Base-by-base conservation (phyloP, 306 rosid species). In the Quercus engelmannii region DNA sequence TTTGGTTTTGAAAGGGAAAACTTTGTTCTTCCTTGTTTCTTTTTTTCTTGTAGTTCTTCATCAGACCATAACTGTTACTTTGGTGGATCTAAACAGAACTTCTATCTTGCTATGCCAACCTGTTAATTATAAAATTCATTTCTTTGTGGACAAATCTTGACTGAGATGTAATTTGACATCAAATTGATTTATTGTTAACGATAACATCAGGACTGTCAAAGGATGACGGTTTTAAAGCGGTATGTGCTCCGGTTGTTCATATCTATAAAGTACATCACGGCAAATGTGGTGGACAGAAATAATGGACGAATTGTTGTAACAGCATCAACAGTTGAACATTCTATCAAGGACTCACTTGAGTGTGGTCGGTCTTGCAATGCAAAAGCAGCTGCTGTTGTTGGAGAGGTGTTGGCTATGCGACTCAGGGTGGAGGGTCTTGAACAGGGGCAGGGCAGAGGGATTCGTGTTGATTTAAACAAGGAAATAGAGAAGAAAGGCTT, bases 401-500 rank as follows among this genome's bases (percentile, higher is more conserved):
- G 98, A 43, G 99, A 93, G 84, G 97, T 95, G 63, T 77, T 95
- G 87, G 98, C 97, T 6, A 87, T 87, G 88, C 79, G 97, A 74
- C 99, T 93, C 65, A 91, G 90, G 84, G 98, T 91, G 55, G 98
- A 91, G 56, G 96, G 92, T 68, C 92, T 93, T 43, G 84, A 87
- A 58, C 85, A 91, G 74, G 99, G 98, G 71, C 85, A 84, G 55
- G 99, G 98, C 73, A 83, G 88, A 84, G 98, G 97, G 31, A 93
- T 93, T 79, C 98, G 93, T 35, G 93, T 86, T 9, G 88, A 88
- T 69, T 82, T 95, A 52, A 84, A 74, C 52, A 93, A 88, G 82
- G 98, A 92, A 89, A 54, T 90, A 18, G 94, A 84, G 83, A 93
- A 93, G 85, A 93, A 96, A 82, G 99, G 99, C 63, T 90, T 90